Evolutionary conservation across 2,329 filamentous ascomycete species (phyloP), one percentile per base, ranked within the genome.

Genomic region (Annulohypoxylon truncatum): DNA sequence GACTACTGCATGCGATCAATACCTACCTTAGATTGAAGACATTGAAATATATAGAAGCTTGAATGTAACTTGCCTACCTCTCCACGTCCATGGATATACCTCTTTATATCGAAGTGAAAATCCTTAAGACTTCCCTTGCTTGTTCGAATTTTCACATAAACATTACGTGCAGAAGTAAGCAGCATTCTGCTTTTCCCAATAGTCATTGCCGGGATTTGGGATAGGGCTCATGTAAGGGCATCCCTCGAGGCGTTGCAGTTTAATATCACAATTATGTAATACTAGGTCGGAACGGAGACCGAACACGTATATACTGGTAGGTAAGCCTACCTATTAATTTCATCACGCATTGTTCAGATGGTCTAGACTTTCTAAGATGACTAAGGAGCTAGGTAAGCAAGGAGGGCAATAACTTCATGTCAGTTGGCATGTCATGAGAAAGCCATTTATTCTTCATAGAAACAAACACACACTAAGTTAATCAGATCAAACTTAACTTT

Each of bases 401-500:
- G 20, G 20, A 47, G 20, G 26, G 20, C 13, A 24, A 20, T 44
- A 10, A 22, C 40, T 22, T 44, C 3, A 18, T 46, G 12, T 26
- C 26, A 46, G 18, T 42, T 35, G 33, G 18, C 7, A 20, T 42
- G 38, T 2, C 38, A 22, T 42, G 9, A 20, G 1, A 22, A 44
- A 24, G 20, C 10, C 40, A 44, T 38, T 12, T 12, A 5, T 24
- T 22, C 20, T 31, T 24, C 26, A 46, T 2, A 18, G 15, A 46
- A 44, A 33, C 29, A 57, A 48, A 47, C 54, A 54, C 12, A 2
- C 9, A 54, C 24, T 24, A n/a, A n/a, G n/a, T n/a, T n/a, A n/a
- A n/a, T n/a, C 35, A 18, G 6, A 8, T 54, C 51, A 33, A 52
- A 38, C 31, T 26, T 20, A 42, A 42, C 18, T 20, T 42, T 42